Base-by-base conservation (phyloP, 108 stramenopile genomes). In the Asterionellopsis glacialis region DNA sequence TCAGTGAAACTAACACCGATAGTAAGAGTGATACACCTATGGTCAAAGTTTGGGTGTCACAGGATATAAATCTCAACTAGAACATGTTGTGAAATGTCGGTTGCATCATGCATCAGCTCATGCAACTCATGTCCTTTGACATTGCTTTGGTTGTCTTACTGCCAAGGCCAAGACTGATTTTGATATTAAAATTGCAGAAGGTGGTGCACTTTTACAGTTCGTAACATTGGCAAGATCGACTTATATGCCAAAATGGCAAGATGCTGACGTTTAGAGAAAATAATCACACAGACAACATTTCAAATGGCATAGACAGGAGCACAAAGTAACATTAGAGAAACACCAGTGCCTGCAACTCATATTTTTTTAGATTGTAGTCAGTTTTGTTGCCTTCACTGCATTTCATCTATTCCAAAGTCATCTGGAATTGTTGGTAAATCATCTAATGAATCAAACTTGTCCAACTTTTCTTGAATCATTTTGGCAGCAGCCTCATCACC, bases 141-240 rank as follows among this genome's bases (percentile, higher is more conserved):
- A 70, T 19, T 88, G 85, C 59, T 92, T 92, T 61, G 69, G 69
- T 0, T 60, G 61, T 22, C 63, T 75, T 45, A 67, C 68, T 21
- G 59, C 63, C 43, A 63, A 64, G 9, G 76, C 81, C 40, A 75
- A 67, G 33, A 38, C 58, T 13, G 87, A 87, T 0, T 87, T 82
- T 73, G 90, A 88, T 59, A 67, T 83, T 22, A 85, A 92, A 52
- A 82, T 92, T 28, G 59, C 76, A 45, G 90, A 92, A 57, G 80
- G 63, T 21, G 74, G 74, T 21, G 87, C 87, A 18, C 60, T 88
- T 49, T 59, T 92, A 41, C 68, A 78, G 49, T 92, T 88, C 60
- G 67, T 92, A 56, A 75, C 80, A 51, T 44, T 88, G 9, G 79
- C 80, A n/a, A 64, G 87, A 26, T 61, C 54, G 4, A 87, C 90